phyloP scores from a whole-genome alignment of 192 early-diverging fungal genomes.

The Mortierella claussenii region DNA sequence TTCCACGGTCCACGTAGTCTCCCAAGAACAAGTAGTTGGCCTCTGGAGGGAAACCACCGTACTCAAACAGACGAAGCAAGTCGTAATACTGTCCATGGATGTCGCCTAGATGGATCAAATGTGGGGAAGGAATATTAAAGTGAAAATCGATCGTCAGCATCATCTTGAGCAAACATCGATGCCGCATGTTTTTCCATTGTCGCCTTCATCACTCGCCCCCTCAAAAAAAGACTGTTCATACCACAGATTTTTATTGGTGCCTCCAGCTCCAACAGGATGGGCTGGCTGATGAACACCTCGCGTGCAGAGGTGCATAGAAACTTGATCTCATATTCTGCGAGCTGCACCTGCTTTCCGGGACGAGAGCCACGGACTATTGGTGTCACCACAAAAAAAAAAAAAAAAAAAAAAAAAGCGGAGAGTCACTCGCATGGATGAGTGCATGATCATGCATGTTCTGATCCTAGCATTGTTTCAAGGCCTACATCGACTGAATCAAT shows the following conservation, averaged over 20 bases:
- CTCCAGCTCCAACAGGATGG: conserved; percentile 92
- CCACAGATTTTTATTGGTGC: conserved; percentile 98
- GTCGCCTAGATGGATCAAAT: conserved; percentile 51
- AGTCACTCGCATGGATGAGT: neutral
- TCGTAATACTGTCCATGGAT: conserved; percentile 99
- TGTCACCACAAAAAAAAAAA: conserved; percentile 1
- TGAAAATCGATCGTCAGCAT: too few relatives aligned
- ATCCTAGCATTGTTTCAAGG: neutral
- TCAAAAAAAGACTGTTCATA: conserved; percentile 68
- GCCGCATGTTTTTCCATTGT: neutral
- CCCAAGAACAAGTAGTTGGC: conserved; percentile 97
- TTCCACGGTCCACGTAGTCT: conserved; percentile 97
- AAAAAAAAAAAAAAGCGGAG: neutral
- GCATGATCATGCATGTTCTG: neutral
- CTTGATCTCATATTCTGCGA: conserved; percentile 94
- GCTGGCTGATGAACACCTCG: conserved; percentile 95
- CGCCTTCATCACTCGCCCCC: neutral
- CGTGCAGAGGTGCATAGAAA: conserved; percentile 93
- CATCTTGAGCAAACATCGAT: neutral
- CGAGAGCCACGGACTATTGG: conserved; percentile 88
- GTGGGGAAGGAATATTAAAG: neutral
- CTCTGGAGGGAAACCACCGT: conserved; percentile 96
- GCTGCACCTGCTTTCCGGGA: conserved; percentile 96
- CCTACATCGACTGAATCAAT: too few relatives aligned
- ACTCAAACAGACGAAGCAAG: conserved; percentile 93